Evolutionary conservation across 306 rosid species (phyloP).

Genomic region (Phaseolus lunatus): DNA sequence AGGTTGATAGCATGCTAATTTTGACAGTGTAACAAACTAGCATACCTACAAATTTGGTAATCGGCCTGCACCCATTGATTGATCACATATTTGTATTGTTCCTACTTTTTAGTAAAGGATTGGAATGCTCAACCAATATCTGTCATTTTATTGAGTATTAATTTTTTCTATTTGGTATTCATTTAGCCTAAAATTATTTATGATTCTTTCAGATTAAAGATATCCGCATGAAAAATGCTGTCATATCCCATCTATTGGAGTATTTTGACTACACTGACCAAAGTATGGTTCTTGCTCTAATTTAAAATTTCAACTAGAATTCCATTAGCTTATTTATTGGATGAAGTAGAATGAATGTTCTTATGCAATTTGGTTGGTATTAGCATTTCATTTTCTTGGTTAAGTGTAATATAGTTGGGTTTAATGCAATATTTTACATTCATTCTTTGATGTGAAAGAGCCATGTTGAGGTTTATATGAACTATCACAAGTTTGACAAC

Average conservation of each 20-base stretch:
- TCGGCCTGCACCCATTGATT: background rate
- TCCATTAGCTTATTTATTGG: slow-evolving; percentile 14
- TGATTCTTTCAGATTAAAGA: slow-evolving; percentile 58
- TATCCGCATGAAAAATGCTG: slow-evolving; percentile 46
- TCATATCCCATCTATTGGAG: slow-evolving; percentile 46
- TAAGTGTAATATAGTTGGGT: background rate
- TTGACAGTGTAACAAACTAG: no score
- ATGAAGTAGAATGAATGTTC: background rate
- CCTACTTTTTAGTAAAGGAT: background rate
- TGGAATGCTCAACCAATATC: background rate
- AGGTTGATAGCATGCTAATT: no score
- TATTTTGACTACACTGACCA: slow-evolving; percentile 80
- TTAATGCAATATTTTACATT: background rate
- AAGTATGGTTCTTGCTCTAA: slow-evolving; percentile 49
- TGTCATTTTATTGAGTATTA: background rate
- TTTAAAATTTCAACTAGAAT: slow-evolving; percentile 8
- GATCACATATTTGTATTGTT: background rate
- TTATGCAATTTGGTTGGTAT: background rate
- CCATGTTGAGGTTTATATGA: slow-evolving; percentile 1
- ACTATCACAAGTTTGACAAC: background rate
- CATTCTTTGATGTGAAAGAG: background rate
- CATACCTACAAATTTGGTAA: background rate
- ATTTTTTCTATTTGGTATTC: background rate
- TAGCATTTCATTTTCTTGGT: background rate
- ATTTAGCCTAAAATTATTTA: slow-evolving; percentile 17